These are phyloP conservation scores for Mediolabrus comicus DNA, from an alignment of 108 stramenopile species.

Conservation along the genomic window DNA sequence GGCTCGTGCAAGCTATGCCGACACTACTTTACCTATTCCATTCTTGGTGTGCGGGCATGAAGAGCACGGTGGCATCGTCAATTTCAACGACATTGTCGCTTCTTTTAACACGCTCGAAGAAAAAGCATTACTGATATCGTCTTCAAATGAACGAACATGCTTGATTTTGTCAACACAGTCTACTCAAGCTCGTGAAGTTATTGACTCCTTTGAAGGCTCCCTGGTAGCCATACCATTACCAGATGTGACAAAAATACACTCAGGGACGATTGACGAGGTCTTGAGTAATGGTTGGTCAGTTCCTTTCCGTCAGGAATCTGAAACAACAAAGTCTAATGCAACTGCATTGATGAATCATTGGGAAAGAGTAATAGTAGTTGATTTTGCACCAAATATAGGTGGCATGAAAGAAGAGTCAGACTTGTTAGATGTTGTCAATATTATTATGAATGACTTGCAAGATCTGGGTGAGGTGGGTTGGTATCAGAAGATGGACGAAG, in stretches of 20 bases:
- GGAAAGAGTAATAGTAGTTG: conserved; percentile 40
- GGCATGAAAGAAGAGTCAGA: conserved; percentile 43
- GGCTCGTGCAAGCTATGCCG: conserved; percentile 1
- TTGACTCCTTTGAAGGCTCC: background rate
- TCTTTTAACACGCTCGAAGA: conserved; percentile 27
- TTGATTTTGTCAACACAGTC: conserved; percentile 15
- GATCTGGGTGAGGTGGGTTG: conserved; percentile 49
- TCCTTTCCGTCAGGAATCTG: conserved; percentile 10
- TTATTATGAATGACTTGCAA: conserved; percentile 46
- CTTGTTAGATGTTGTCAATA: conserved; percentile 30
- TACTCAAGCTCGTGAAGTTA: background rate
- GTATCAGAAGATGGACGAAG: background rate
- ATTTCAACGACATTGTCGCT: conserved; percentile 19
- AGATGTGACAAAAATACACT: conserved; percentile 38
- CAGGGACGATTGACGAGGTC: conserved; percentile 42
- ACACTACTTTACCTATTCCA: conserved; percentile 16
- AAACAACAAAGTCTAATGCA: conserved; percentile 3
- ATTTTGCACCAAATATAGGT: conserved; percentile 38
- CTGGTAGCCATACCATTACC: conserved; percentile 23
- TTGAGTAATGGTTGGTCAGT: conserved; percentile 39
- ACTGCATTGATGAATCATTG: conserved; percentile 31
- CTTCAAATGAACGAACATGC: conserved; percentile 27
- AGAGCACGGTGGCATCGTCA: background rate
- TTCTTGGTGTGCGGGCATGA: conserved; percentile 29
- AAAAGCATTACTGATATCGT: conserved; percentile 16